Percentiles rank a stretch among this genome's conserved stretches.
These are phyloP conservation scores for Lipomyces yamadae DNA, from an alignment of 805 yeast genomes.

Conservation along the genomic window DNA sequence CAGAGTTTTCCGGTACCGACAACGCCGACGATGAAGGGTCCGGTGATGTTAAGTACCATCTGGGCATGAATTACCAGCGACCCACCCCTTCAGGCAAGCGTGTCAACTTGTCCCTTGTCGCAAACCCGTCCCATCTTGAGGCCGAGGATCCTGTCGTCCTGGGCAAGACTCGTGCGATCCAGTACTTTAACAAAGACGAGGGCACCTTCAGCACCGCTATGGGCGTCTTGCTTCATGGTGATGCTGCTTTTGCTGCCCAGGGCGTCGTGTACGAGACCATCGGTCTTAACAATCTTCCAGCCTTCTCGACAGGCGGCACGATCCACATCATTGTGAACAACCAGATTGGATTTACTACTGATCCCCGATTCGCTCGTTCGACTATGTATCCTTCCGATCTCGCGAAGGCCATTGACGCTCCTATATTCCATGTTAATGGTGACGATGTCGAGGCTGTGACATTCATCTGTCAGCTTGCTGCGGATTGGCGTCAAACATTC, in stretches of 20 bases:
- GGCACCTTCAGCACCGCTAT: conserved; percentile 84
- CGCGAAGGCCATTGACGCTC: conserved; percentile 95
- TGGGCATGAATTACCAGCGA: conserved; percentile 98
- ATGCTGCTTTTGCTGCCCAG: conserved; percentile 98
- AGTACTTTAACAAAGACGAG: conserved; percentile 86
- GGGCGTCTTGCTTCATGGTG: conserved; percentile 95
- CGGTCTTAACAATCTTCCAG: conserved; percentile 92
- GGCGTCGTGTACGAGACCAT: conserved; percentile 99
- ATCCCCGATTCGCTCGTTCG: conserved; percentile 96
- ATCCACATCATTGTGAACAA: conserved; percentile 94
- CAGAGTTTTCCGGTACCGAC: conserved; percentile 91
- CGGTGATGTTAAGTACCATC: conserved; percentile 98
- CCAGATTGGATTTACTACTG: conserved; percentile 99
- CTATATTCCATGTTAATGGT: conserved; percentile 98
- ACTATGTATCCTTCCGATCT: conserved; percentile 98
- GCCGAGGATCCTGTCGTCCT: conserved; percentile 98
- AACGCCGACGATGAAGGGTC: conserved; percentile 88
- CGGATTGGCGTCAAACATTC: conserved; percentile 97
- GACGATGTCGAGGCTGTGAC: conserved; percentile 95
- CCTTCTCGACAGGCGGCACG: conserved; percentile 98
- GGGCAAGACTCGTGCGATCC: conserved; percentile 96
- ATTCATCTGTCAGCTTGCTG: conserved; percentile 92
- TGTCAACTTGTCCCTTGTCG: conserved; percentile 93
- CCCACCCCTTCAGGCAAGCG: conserved; percentile 98
- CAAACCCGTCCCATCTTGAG: conserved; percentile 98